Conservation (phyloP, 2,329 filamentous ascomycete species). For the Aspergillus pseudoterreus region DNA sequence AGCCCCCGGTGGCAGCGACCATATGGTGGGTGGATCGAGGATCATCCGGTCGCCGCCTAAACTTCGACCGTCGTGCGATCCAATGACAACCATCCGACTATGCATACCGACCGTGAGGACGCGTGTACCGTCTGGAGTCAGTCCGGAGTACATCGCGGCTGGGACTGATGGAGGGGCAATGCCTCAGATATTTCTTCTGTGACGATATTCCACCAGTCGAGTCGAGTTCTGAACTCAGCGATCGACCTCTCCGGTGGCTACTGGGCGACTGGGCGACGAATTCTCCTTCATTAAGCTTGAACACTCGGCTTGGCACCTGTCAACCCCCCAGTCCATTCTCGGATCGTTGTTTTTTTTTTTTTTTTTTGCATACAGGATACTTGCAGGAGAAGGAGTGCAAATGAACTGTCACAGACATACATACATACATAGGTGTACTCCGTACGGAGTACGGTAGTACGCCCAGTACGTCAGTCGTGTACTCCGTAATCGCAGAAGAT, state of each 20-base stretch:
- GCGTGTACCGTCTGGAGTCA: not conserved
- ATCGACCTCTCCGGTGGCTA: not conserved
- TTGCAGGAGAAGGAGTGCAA: not conserved
- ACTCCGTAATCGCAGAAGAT: not conserved
- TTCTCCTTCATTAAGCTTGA: constrained; percentile 13
- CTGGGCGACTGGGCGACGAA: not conserved
- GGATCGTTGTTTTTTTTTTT: not conserved
- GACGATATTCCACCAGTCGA: constrained; percentile 1
- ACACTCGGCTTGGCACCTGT: constrained; percentile 13
- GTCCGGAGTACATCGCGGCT: not conserved
- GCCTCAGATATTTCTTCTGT: not conserved
- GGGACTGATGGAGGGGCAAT: not conserved
- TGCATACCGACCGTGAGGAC: not conserved
- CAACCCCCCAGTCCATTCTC: not conserved
- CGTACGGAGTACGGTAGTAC: not conserved
- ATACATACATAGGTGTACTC: too few relatives aligned
- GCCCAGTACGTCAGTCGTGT: not conserved
- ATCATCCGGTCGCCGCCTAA: not conserved
- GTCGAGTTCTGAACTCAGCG: not conserved
- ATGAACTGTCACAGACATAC: not conserved
- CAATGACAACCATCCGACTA: not conserved
- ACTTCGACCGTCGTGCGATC: not conserved
- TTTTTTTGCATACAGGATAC: not conserved
- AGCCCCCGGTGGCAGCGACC: not conserved
- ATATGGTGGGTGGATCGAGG: not conserved